A percentile compares a stretch with the other conserved stretches of the same genome.
phyloP scores from a whole-genome alignment of 768 basidiomycete genomes.

The Termitomyces sp. region DNA sequence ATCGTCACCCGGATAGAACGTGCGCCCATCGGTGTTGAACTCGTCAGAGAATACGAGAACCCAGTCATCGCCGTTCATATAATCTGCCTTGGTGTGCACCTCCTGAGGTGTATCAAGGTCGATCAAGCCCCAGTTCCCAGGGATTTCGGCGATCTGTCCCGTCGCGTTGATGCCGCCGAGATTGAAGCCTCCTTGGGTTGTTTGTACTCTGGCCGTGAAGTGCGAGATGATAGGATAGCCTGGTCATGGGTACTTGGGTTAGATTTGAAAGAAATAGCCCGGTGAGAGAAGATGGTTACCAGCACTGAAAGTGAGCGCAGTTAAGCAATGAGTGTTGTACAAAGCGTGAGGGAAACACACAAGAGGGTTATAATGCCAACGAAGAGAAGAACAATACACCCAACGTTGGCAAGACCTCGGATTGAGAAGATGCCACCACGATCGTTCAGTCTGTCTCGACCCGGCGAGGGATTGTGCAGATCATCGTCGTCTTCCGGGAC shows the following conservation, averaged over 20 bases:
- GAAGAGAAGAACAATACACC: slow-evolving; percentile 59
- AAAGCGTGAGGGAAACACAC: slow-evolving; percentile 32
- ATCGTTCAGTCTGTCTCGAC: slow-evolving; percentile 50
- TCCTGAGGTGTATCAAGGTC: slow-evolving; percentile 72
- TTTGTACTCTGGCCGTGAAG: slow-evolving; percentile 36
- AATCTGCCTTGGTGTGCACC: slow-evolving; percentile 49
- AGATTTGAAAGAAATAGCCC: background rate
- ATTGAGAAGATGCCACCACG: slow-evolving; percentile 53
- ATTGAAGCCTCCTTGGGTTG: slow-evolving; percentile 59
- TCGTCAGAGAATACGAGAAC: slow-evolving; percentile 77
- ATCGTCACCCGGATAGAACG: slow-evolving; percentile 69
- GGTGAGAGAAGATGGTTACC: slow-evolving; percentile 23
- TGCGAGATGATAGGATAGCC: slow-evolving; percentile 51
- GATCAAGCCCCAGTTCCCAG: slow-evolving; percentile 63
- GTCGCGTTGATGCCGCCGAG: slow-evolving; percentile 72
- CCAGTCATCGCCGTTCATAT: slow-evolving; percentile 51
- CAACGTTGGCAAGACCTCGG: slow-evolving; percentile 63
- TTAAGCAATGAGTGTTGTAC: background rate
- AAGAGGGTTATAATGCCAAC: slow-evolving; percentile 47
- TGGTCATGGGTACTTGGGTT: slow-evolving; percentile 7
- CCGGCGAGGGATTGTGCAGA: slow-evolving; percentile 62
- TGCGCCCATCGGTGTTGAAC: slow-evolving; percentile 69
- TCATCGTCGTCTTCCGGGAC: slow-evolving; percentile 57
- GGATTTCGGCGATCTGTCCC: slow-evolving; percentile 61
- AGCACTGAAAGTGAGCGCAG: slow-evolving; percentile 25